These are phyloP conservation scores for Trifolium repens DNA, from an alignment of 306 rosid genomes.

Conservation along the genomic window DNA sequence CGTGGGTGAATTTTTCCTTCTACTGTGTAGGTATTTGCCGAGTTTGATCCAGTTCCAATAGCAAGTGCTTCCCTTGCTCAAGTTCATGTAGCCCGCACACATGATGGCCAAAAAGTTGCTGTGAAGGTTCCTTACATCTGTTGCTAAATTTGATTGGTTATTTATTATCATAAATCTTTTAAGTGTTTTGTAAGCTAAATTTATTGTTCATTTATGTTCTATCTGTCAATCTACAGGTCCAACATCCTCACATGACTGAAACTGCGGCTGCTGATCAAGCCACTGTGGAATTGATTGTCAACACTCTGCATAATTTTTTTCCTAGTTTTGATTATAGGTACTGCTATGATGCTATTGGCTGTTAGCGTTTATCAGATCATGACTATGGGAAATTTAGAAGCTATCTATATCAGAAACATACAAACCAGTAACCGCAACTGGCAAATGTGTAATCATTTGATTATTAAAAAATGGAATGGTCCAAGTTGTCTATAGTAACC, in stretches of 20 bases:
- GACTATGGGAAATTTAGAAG: conserved; percentile 29
- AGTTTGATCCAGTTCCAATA: conserved; percentile 82
- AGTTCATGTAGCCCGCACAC: conserved; percentile 84
- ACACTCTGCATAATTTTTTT: conserved; percentile 70
- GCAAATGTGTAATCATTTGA: conserved; percentile 28
- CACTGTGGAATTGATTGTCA: conserved; percentile 82
- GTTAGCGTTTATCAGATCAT: conserved; percentile 29
- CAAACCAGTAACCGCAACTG: conserved; percentile 23
- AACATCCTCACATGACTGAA: conserved; percentile 94
- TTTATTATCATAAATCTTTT: neutral
- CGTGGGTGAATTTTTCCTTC: conserved; percentile 45
- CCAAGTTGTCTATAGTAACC: conserved; percentile 12
- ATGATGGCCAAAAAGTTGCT: conserved; percentile 92
- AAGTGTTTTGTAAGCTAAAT: conserved; percentile 39
- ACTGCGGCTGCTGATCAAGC: conserved; percentile 97
- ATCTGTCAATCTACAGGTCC: conserved; percentile 71
- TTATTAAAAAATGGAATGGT: conserved; percentile 23
- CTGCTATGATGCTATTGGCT: conserved; percentile 10
- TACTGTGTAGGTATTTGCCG: conserved; percentile 73
- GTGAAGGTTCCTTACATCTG: conserved; percentile 78
- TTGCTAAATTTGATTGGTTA: conserved; percentile 31
- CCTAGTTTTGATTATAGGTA: conserved; percentile 97
- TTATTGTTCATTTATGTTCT: conserved; percentile 21
- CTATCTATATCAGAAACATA: conserved; percentile 34
- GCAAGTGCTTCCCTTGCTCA: conserved; percentile 99